Evolutionary conservation across 1,284 basidiomycete genomes (phyloP), one percentile per base, ranked within the genome.

Genomic region (Ceratobasidium sp.): DNA sequence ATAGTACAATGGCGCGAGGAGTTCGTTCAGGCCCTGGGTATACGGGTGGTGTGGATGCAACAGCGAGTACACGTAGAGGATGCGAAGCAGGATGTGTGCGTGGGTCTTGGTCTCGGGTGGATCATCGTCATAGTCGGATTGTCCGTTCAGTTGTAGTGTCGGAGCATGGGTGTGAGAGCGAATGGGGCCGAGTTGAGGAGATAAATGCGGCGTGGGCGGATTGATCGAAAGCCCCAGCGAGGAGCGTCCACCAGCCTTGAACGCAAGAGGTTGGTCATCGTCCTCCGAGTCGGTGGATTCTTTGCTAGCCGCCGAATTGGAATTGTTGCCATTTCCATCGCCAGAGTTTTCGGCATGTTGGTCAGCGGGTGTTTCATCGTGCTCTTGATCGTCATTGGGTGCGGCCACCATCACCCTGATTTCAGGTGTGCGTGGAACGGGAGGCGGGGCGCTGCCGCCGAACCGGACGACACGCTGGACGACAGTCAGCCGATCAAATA

Each of bases 1-100:
- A 42, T 77, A 74, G 69, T 81, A 81, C 20, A 81, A 71, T 7
- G 76, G 75, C 1, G 75, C 72, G n/a, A 77, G 73, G 22, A 80
- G 75, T 60, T 79, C 76, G 50, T 77, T 74, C 34, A 79, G 73
- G 1, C 74, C 75, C 42, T 77, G 74, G 17, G 75, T 74, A 72
- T 79, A 79, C 1, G 69, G 32, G 70, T 75, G 76, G 47, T 77
- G 75, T 0, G 77, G 76, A 68, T 79, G 76, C 15, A 75, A 47
- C 5, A 74, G 73, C 13, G 75, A 72, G 58, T 78, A 78, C 31
- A 79, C 72, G 70, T 76, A 79, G 3, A 81, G 72, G 29, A 81
- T 71, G 1, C 80, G 76, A 2, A 75, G 75, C 3, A 81, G 70
- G 29, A 73, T 75, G 53, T 80, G 79, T 10, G 74, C 72, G 52